A percentile compares a stretch with the other conserved stretches of the same genome.
Evolutionary conservation across 2,329 filamentous ascomycete species (phyloP).

Genomic region (Monosporascus ibericus): DNA sequence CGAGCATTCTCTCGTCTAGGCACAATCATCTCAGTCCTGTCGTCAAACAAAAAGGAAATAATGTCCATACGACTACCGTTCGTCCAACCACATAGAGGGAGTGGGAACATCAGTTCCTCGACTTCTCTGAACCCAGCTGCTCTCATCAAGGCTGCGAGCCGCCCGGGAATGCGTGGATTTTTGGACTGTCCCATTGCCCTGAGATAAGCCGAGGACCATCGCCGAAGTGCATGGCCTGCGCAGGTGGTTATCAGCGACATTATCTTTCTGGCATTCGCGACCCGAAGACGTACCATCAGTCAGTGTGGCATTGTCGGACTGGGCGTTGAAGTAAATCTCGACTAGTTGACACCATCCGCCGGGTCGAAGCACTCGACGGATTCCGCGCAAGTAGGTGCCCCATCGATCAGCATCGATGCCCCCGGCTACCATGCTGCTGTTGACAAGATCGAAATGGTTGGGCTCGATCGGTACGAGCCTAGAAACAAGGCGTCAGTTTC

Average conservation of each 20-base stretch:
- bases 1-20: slow-evolving; percentile 42
- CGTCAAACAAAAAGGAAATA: background rate
- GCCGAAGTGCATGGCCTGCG: slow-evolving; percentile 55
- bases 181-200: slow-evolving; percentile 56
- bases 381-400: slow-evolving; percentile 69
- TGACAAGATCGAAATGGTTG: slow-evolving; percentile 74
- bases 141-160: slow-evolving; percentile 51
- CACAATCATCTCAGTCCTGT: slow-evolving; percentile 11
- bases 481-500: slow-evolving; percentile 7
- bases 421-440: slow-evolving; percentile 66
- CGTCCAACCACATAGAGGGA: slow-evolving; percentile 67
- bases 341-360: slow-evolving; percentile 84
- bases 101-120: slow-evolving; percentile 53
- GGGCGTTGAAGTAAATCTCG: slow-evolving; percentile 80
- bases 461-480: slow-evolving; percentile 46
- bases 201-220: slow-evolving; percentile 63
- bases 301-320: slow-evolving; percentile 78
- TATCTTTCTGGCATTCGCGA: background rate
- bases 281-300: slow-evolving; percentile 41
- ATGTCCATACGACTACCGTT: slow-evolving; percentile 41
- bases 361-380: slow-evolving; percentile 63
- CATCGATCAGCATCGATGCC: slow-evolving; percentile 71
- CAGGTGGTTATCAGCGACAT: slow-evolving; percentile 7
- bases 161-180: slow-evolving; percentile 58
- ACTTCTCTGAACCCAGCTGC: slow-evolving; percentile 63